These are phyloP conservation scores for Rhizophora mangle DNA, from an alignment of 345 rosid species.

Conservation along the genomic window DNA sequence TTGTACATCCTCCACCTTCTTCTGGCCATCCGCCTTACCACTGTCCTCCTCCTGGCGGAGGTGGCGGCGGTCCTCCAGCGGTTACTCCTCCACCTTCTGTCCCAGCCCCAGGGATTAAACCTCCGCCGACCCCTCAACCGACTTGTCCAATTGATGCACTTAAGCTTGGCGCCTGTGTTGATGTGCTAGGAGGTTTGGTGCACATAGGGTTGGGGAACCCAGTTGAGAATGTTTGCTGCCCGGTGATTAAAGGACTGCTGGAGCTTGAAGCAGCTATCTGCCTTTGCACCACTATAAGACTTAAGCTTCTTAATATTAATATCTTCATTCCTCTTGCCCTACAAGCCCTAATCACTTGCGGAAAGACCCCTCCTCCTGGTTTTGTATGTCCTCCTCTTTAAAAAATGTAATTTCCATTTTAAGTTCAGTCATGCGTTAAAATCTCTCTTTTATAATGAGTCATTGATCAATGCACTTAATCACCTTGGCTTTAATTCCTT, in stretches of 20 bases:
- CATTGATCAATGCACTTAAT: too few relatives aligned
- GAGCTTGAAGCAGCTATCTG: conserved; percentile 53
- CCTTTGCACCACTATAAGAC: conserved; percentile 39
- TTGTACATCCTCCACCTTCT: conserved; percentile 47
- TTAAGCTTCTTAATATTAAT: conserved; percentile 44
- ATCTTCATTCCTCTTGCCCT: conserved; percentile 47
- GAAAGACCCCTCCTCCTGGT: conserved; percentile 43
- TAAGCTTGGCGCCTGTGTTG: conserved; percentile 48
- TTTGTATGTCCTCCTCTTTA: conserved; percentile 37
- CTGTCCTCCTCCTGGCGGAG: conserved; percentile 29
- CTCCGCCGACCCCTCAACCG: conserved; percentile 7
- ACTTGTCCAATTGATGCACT: conserved; percentile 44
- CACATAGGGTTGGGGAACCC: conserved; percentile 48
- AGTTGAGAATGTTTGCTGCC: conserved; percentile 42
- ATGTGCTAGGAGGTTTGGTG: conserved; percentile 41
- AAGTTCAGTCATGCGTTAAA: too few relatives aligned
- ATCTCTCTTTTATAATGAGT: too few relatives aligned
- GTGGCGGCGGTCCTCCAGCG: conserved; percentile 28
- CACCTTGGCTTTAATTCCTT: too few relatives aligned
- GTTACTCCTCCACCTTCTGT: too few relatives aligned
- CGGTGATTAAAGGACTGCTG: conserved; percentile 38
- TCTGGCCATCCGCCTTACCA: conserved; percentile 45
- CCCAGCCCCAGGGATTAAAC: background rate
- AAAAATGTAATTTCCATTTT: background rate
- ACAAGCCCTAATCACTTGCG: conserved; percentile 40